These are phyloP conservation scores for Phanerodontia chrysosporium DNA, from an alignment of 768 basidiomycete species.

Conservation along the genomic window DNA sequence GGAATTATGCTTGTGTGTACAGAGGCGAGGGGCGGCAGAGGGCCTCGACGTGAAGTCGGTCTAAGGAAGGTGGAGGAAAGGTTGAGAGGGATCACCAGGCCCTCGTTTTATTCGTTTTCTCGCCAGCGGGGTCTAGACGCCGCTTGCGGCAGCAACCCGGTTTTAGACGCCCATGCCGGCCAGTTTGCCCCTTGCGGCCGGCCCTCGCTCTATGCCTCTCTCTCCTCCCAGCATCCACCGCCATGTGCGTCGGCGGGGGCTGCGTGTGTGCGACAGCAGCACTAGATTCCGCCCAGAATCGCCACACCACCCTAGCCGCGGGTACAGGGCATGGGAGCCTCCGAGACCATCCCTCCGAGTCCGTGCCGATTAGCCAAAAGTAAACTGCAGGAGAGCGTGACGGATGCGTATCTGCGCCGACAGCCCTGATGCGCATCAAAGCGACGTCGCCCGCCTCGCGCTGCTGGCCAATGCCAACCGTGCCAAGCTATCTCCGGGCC, in stretches of 20 bases:
- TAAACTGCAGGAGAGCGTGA: too few relatives aligned
- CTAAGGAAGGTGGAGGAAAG: constrained; percentile 6
- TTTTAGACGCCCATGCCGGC: not conserved
- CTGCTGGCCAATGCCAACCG: not conserved
- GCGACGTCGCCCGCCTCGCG: too few relatives aligned
- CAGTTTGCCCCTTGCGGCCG: constrained; percentile 1
- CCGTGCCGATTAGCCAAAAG: too few relatives aligned
- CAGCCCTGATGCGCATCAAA: too few relatives aligned
- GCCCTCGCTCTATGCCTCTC: not conserved
- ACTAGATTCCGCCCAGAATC: too few relatives aligned
- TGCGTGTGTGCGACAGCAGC: too few relatives aligned
- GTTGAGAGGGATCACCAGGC: constrained; percentile 1
- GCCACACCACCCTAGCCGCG: too few relatives aligned
- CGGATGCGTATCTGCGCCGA: too few relatives aligned
- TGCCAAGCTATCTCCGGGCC: not conserved
- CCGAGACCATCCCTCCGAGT: too few relatives aligned
- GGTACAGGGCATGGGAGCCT: too few relatives aligned
- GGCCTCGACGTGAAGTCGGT: constrained; percentile 9
- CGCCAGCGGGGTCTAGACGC: constrained; percentile 8
- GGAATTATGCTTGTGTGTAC: not conserved
- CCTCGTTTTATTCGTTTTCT: constrained; percentile 12
- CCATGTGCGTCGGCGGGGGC: too few relatives aligned
- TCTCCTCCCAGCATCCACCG: too few relatives aligned
- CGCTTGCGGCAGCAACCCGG: not conserved
- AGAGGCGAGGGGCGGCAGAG: not conserved